Base-by-base conservation (phyloP, 495 filamentous ascomycete species). In the Penicillium macrosclerotiorum region DNA sequence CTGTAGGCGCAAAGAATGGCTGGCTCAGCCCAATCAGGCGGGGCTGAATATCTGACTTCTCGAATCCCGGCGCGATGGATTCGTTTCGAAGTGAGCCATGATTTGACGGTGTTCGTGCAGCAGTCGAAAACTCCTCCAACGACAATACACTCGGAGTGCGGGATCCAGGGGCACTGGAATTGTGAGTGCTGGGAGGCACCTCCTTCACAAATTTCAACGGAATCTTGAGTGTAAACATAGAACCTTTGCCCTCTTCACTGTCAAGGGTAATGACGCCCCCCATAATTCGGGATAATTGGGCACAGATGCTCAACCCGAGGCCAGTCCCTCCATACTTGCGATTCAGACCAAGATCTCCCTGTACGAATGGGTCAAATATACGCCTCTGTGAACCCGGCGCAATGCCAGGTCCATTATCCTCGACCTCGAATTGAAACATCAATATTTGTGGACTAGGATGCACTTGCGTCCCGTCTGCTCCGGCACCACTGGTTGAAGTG, bases 341-440 rank as follows among this genome's bases (percentile, higher is more conserved):
- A 64, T 84, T 91, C 16, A 96, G 69, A 2, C 89, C 85, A 8
- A 93, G 69, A 60, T 96, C 90, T 1, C 88, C 91, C 65, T 96
- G 91, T 7, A 96, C 85, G 55, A 96, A 96, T 0, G 90, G 91
- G 59, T 96, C 90, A 67, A 96, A 96, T 19, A 96, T 87, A 49
- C 81, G 80, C 45, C 86, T 68, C 48, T 88, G 88, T 43, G 91
- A 78, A 37, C 81, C 65, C 18, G 79, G 77, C 0, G 90, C 84
- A 46, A 96, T 94, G n/a, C 91, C 91, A 3, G 90, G 91, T 0
- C 91, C 91, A 7, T 85, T 92, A 55, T 96, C 91, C 60, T 88
- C 74, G 3, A 96, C 89, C 60, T 91, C 85, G 45, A 95, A 95
- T 57, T 92, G 84, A 55, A 95, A 94, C 9, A 79, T 52, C 33